Conservation (phyloP, 768 basidiomycete genomes). For the Trametes gibbosa region DNA sequence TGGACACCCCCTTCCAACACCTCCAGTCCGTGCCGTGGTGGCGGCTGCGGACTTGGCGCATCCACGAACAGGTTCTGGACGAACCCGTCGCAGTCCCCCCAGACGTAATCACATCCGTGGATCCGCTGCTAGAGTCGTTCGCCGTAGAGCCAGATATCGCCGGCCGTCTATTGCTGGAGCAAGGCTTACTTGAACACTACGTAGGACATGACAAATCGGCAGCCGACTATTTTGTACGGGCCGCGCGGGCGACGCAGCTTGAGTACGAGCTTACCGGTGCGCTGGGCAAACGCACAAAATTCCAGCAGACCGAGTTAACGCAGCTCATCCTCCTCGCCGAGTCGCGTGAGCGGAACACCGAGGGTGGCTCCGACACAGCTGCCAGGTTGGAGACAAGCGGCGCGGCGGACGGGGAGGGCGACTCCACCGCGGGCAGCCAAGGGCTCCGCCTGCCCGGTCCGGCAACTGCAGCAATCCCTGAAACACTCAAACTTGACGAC, state of each 20-base stretch:
- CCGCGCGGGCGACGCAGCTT: conserved; percentile 73
- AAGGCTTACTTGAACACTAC: conserved; percentile 78
- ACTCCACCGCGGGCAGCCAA: not conserved
- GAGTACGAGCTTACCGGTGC: conserved; percentile 92
- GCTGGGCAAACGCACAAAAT: conserved; percentile 91
- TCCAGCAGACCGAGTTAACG: conserved; percentile 78
- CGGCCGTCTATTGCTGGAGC: conserved; percentile 69
- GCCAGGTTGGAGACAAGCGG: not conserved
- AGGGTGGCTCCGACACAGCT: conserved; percentile 5
- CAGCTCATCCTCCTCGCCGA: conserved; percentile 95
- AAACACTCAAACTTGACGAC: conserved; percentile 83
- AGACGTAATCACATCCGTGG: conserved; percentile 39
- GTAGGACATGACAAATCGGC: conserved; percentile 75
- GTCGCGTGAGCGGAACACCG: conserved; percentile 44
- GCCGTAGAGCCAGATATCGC: conserved; percentile 59
- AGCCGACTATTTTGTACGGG: conserved; percentile 71
- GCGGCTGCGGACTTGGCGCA: conserved; percentile 66
- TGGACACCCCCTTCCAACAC: conserved; percentile 49
- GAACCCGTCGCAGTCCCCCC: conserved; percentile 67
- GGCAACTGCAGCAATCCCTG: conserved; percentile 56
- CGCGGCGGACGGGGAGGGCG: conserved; percentile 3
- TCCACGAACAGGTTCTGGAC: conserved; percentile 83
- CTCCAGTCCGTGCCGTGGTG: conserved; percentile 69
- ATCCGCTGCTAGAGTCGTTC: conserved; percentile 39
- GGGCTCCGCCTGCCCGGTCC: conserved; percentile 3